Base-by-base conservation (phyloP, 83 land plant species). In the Isoetes engelmannii region DNA sequence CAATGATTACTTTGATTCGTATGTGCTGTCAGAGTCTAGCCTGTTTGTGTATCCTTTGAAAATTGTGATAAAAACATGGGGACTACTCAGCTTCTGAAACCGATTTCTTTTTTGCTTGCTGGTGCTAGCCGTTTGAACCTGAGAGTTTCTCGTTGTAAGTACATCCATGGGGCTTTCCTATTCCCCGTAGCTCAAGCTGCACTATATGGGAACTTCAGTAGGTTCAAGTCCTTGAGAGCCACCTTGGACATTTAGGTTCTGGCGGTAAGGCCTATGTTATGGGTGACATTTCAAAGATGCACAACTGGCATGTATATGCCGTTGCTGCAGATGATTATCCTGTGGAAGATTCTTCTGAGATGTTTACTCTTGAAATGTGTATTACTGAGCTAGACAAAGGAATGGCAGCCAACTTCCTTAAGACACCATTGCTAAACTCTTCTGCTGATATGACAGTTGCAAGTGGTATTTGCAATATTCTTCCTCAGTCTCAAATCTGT, bases 31-130 rank as follows among this genome's bases (percentile, higher is more conserved):
- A 0, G 97, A 92, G 72, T 92, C 97, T 0, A 86, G 90, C 77
- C 84, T 92, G 7, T 92, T 92, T 69, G 74, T 92, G 19, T 92
- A 89, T 78, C 94, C 91, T 0, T 59, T 65, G 50, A 78, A 77
- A 74, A 75, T 92, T 64, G 77, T 92, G 69, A 83, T 92, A 81
- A 92, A 92, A 71, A 92, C 97, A 2, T 92, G 97, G 97, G 97
- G 54, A 92, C 91, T 47, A 92, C 97, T 50, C 89, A 82, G 53
- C 81, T 92, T 8, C 80, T 92, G 43, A 75, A 83, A 68, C 76
- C 91, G 42, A 45, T 92, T 68, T 89, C 83, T 12, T 49, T 63
- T n/a, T 77, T 92, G 48, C 68, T 92, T 17, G 50, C 44, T 61
- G 63, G 46, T 59, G 82, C 91, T 44, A 48, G 51, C 10, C n/a